Base-by-base conservation (phyloP, 202 grass and related monocot genomes). In the Digitaria exilis region DNA sequence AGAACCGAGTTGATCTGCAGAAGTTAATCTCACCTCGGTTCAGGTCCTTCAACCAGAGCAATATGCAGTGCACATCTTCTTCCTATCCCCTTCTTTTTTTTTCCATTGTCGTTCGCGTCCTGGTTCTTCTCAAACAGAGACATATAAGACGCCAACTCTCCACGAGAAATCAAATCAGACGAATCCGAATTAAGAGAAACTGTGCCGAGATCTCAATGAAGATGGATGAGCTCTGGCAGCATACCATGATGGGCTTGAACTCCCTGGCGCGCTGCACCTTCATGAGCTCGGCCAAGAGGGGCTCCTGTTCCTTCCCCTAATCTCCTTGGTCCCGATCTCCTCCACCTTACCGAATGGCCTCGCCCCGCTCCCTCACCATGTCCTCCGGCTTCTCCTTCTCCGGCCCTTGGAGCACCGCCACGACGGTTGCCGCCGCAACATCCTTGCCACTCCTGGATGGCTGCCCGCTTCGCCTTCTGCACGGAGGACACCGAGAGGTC, bases 211-310 rank as follows among this genome's bases (percentile, higher is more conserved):
- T 22, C 19, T 13, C 18, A 43, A 2, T 63, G 7, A 17, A 71
- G 30, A 2, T 9, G 0, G 21, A 6, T n/a, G 26, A 21, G 13
- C 22, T 61, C 8, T 18, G 37, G 2, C 7, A 55, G 45, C 54
- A 28, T 87, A 98, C 96, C 96, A 98, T 75, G 60, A 92, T 95
- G 72, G 96, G 96, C 58, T 95, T 95, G 89, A 98, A 98, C 87
- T 90, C 92, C 87, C 95, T 98, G 49, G 73, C 43, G 71, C 87
- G 90, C 79, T 95, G 92, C 43, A 92, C 79, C 80, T 98, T 98
- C 87, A 89, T 88, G 80, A 95, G 49, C 65, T 95, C 83, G 19
- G 82, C 87, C 76, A 93, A 80, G 62, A 98, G 92, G 56, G 65
- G 71, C 65, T 34, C 90, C 73, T 84, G 82, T 80, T 91, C 70